Percentiles rank a stretch among this genome's conserved stretches.
These are phyloP conservation scores for Orbilia ellipsospora DNA, from an alignment of 2,329 filamentous ascomycete genomes.

Conservation along the genomic window DNA sequence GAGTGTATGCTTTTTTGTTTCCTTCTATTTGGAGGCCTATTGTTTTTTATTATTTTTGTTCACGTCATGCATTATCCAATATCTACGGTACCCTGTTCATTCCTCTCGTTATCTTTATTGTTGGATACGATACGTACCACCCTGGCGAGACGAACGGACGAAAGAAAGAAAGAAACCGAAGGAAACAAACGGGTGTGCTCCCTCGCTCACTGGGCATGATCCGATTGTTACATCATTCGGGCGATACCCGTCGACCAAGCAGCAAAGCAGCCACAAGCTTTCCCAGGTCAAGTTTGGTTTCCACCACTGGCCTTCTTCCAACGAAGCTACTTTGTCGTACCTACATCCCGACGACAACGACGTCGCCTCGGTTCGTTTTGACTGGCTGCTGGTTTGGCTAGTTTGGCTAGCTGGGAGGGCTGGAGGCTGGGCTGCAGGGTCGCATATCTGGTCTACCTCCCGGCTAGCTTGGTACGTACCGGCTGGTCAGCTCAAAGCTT, in stretches of 20 bases:
- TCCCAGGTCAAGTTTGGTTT: background rate
- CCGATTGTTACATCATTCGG: conserved; percentile 54
- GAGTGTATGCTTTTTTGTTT: background rate
- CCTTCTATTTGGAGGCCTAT: no score
- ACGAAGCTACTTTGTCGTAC: background rate
- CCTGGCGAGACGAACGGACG: no score
- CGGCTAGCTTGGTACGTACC: background rate
- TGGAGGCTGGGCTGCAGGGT: conserved; percentile 15
- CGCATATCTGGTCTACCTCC: no score
- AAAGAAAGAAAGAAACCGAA: no score
- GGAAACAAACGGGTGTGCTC: background rate
- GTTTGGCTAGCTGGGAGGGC: background rate
- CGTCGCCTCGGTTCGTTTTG: background rate
- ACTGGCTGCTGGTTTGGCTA: background rate
- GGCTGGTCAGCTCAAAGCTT: background rate
- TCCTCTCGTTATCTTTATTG: background rate
- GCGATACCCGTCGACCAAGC: conserved; percentile 21
- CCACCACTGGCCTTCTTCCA: conserved; percentile 5
- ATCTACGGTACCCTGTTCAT: background rate
- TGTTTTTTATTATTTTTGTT: background rate
- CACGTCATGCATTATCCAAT: background rate
- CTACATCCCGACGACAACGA: background rate
- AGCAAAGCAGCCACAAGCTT: conserved; percentile 7
- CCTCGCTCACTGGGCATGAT: conserved; percentile 23
- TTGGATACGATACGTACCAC: background rate